phyloP scores from a whole-genome alignment of 2,329 filamentous ascomycete species.

The Amylocarpus encephaloides region DNA sequence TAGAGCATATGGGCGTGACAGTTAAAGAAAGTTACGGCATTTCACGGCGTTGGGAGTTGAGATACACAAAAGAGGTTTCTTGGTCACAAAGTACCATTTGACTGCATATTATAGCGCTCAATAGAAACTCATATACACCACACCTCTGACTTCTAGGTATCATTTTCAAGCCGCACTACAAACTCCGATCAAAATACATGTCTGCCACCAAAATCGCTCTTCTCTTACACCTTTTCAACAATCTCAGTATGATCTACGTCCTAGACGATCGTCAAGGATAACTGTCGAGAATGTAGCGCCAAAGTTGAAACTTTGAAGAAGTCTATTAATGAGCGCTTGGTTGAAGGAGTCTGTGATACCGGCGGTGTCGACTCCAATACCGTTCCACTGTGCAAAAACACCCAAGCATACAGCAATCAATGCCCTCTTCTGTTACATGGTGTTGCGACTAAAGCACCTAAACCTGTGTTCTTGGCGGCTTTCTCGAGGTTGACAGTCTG shows the following conservation, averaged over 20 bases:
- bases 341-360: slow-evolving; percentile 15
- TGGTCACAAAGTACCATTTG: too few species aligned
- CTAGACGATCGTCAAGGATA: slow-evolving; percentile 24
- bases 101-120: too few species aligned
- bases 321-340: slow-evolving; percentile 29
- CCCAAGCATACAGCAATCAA: slow-evolving; percentile 1
- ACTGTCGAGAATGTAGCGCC: slow-evolving; percentile 42
- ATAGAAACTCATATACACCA: too few species aligned
- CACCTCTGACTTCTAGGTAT: too few species aligned
- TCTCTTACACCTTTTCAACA: neutral
- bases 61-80: neutral
- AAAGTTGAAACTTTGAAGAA: slow-evolving; percentile 36
- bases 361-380: slow-evolving; percentile 16
- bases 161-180: too few species aligned
- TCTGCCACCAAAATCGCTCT: too few species aligned
- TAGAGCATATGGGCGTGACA: neutral
- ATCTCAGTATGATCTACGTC: slow-evolving; percentile 12
- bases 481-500: neutral
- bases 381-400: neutral
- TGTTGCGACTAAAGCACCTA: slow-evolving; percentile 27
- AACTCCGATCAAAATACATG: too few species aligned
- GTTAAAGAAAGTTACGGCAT: neutral
- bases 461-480: slow-evolving; percentile 3
- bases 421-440: slow-evolving; percentile 7
- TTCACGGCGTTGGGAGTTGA: neutral